Conservation (phyloP, 306 rosid genomes). For the Psophocarpus tetragonolobus region DNA sequence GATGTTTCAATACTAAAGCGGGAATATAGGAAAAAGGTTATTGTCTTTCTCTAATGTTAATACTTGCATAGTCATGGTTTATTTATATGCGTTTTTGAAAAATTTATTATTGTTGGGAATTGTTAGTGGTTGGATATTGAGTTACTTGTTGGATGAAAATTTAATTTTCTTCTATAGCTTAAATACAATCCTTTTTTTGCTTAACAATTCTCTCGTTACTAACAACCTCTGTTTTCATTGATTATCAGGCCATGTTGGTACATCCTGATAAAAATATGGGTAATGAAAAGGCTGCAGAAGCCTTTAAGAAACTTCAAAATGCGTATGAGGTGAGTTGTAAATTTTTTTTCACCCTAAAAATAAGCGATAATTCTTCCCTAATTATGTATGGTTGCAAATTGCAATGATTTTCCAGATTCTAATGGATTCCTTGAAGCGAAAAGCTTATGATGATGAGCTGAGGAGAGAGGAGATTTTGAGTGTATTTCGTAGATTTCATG, state of each 20-base stretch:
- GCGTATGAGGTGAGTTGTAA: slow-evolving; percentile 80
- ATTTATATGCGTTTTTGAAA: slow-evolving; percentile 2
- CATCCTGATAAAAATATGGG: slow-evolving; percentile 99
- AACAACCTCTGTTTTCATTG: slow-evolving; percentile 30
- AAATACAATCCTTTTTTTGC: slow-evolving; percentile 17
- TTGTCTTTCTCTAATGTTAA: slow-evolving; percentile 30
- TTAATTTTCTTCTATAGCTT: slow-evolving; percentile 18
- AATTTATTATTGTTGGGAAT: slow-evolving; percentile 28
- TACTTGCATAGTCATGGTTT: slow-evolving; percentile 29
- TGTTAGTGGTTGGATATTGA: slow-evolving; percentile 11
- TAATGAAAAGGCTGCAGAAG: slow-evolving; percentile 95
- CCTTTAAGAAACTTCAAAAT: slow-evolving; percentile 98
- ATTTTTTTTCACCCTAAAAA: slow-evolving; percentile 17
- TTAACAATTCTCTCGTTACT: slow-evolving; percentile 36
- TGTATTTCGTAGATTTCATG: slow-evolving; percentile 72
- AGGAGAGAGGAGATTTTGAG: slow-evolving; percentile 89
- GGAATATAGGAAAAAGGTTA: slow-evolving; percentile 93
- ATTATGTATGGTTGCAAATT: slow-evolving; percentile 33
- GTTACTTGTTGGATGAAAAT: slow-evolving; percentile 21
- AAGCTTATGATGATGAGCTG: slow-evolving; percentile 90
- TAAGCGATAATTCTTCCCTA: slow-evolving; percentile 27
- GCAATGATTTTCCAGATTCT: slow-evolving; percentile 61
- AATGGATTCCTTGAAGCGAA: slow-evolving; percentile 83
- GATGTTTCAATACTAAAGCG: slow-evolving; percentile 81
- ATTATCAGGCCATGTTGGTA: slow-evolving; percentile 93